A percentile compares a stretch with the other conserved stretches of the same genome.
Conservation (phyloP, 805 yeast genomes). For the Candida endomychidarum region DNA sequence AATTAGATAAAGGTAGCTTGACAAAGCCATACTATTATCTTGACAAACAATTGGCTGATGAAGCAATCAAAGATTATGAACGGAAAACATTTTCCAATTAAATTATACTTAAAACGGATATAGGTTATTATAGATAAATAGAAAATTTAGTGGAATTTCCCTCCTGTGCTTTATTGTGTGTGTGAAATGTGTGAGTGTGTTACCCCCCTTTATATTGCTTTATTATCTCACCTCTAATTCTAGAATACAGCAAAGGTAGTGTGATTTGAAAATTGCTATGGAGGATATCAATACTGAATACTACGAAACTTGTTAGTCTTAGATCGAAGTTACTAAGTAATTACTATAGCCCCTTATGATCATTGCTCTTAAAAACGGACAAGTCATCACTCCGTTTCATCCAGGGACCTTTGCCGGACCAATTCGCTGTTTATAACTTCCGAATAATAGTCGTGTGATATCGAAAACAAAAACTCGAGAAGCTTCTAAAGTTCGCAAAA, state of each 20-base stretch:
- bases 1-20: conserved; percentile 30
- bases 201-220: too few species aligned
- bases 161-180: too few species aligned
- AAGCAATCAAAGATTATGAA: conserved; percentile 38
- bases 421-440: not conserved
- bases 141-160: too few species aligned
- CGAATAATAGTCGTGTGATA: not conserved
- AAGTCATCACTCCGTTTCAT: not conserved
- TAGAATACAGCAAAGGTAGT: not conserved
- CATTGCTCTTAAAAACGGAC: too few species aligned
- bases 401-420: not conserved
- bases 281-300: not conserved
- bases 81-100: conserved; percentile 18
- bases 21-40: conserved; percentile 35
- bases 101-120: too few species aligned
- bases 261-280: not conserved
- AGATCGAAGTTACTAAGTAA: too few species aligned
- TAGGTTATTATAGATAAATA: too few species aligned
- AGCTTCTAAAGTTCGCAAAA: conserved; percentile 7
- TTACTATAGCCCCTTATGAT: too few species aligned
- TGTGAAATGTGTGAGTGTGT: too few species aligned
- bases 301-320: too few species aligned
- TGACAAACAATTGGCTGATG: conserved; percentile 39
- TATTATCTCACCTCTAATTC: not conserved
- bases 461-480: conserved; percentile 7